Evolutionary conservation across 495 filamentous ascomycete genomes (phyloP).

Genomic region (Penicillium ucsense): DNA sequence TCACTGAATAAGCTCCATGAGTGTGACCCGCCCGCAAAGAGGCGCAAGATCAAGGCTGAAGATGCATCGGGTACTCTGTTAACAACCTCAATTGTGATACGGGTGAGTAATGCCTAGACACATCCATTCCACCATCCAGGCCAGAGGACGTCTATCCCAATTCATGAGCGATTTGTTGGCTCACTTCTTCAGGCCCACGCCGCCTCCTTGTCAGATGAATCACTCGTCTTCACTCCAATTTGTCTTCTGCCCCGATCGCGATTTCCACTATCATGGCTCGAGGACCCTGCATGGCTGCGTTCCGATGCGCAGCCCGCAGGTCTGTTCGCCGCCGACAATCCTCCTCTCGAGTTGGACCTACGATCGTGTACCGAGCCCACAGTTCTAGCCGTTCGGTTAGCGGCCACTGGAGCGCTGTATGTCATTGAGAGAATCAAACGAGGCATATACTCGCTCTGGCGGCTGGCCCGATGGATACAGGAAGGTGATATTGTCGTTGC

Average conservation of each 20-base stretch:
- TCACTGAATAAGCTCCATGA: conserved; percentile 26
- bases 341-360: conserved; percentile 49
- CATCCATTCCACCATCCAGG: no score
- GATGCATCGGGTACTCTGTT: conserved; percentile 16
- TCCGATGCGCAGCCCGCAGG: conserved; percentile 43
- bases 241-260: conserved; percentile 50
- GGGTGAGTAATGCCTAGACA: conserved; percentile 11
- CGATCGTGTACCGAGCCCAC: conserved; percentile 13
- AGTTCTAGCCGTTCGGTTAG: conserved; percentile 58
- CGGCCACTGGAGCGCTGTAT: conserved; percentile 50
- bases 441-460: conserved; percentile 62
- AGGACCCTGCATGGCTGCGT: conserved; percentile 41
- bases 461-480: conserved; percentile 54
- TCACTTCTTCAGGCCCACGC: conserved; percentile 43
- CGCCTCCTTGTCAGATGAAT: conserved; percentile 44
- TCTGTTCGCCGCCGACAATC: conserved; percentile 51
- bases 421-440: conserved; percentile 61
- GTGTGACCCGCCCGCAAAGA: conserved; percentile 20
- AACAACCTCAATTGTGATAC: conserved; percentile 23
- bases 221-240: conserved; percentile 50
- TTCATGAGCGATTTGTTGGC: conserved; percentile 2
- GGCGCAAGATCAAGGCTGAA: conserved; percentile 22
- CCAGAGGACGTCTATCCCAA: no score
- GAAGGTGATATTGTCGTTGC: conserved; percentile 28
- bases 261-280: conserved; percentile 51